These are phyloP conservation scores for Coemansia sp. DNA, from an alignment of 192 early-diverging fungal species.

Conservation along the genomic window DNA sequence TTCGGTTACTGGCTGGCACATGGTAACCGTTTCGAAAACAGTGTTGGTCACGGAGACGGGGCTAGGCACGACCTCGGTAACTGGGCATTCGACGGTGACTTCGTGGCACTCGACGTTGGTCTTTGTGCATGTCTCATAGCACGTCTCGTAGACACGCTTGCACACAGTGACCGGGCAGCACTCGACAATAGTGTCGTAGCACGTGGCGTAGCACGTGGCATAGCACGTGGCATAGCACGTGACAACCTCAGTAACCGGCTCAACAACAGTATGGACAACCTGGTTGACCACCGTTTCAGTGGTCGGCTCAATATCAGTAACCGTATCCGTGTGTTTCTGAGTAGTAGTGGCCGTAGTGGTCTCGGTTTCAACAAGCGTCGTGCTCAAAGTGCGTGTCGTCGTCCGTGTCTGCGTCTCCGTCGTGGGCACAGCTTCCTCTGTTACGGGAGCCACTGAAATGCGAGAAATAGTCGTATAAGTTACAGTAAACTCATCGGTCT, in stretches of 20 bases:
- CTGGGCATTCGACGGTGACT: constrained; percentile 34
- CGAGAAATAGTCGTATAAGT: constrained; percentile 5
- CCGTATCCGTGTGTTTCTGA: constrained; percentile 16
- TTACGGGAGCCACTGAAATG: not conserved
- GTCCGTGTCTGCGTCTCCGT: constrained; percentile 27
- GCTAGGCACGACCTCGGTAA: constrained; percentile 33
- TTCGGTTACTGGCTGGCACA: constrained; percentile 52
- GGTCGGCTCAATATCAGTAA: constrained; percentile 9
- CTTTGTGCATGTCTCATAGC: constrained; percentile 43
- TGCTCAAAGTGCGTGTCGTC: constrained; percentile 12
- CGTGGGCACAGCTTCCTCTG: not conserved
- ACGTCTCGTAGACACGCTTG: constrained; percentile 35
- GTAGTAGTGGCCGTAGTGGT: constrained; percentile 24
- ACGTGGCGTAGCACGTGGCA: constrained; percentile 30
- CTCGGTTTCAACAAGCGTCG: constrained; percentile 20
- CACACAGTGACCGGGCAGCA: constrained; percentile 48
- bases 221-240: constrained; percentile 27
- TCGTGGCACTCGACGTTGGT: constrained; percentile 38
- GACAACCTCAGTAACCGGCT: not conserved
- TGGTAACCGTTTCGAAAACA: constrained; percentile 33
- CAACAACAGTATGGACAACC: not conserved
- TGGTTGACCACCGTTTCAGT: constrained; percentile 3
- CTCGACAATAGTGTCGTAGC: constrained; percentile 44
- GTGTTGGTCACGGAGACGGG: constrained; percentile 32
- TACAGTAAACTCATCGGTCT: constrained; percentile 20